Conservation (phyloP, 495 filamentous ascomycete genomes). For the Neurospora sp. region DNA sequence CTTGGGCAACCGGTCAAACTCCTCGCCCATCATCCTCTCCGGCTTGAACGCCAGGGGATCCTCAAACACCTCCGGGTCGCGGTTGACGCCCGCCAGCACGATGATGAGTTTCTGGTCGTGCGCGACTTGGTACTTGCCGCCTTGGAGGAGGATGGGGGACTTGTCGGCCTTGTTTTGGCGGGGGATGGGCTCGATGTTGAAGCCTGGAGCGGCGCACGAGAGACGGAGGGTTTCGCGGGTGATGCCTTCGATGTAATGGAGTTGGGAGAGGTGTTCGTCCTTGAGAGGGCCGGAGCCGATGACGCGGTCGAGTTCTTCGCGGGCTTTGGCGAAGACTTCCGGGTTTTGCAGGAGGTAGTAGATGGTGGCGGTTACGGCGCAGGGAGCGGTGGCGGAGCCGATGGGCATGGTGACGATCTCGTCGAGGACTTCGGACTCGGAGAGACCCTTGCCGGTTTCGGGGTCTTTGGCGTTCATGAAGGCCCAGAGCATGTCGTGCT, state of each 20-base stretch:
- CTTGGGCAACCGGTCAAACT: slow-evolving; percentile 46
- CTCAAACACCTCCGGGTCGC: slow-evolving; percentile 56
- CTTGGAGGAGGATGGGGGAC: slow-evolving; percentile 33
- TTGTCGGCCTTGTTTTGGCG: slow-evolving; percentile 33
- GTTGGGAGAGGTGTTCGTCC: slow-evolving; percentile 45
- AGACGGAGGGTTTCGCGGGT: slow-evolving; percentile 59
- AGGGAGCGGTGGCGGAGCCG: slow-evolving; percentile 35
- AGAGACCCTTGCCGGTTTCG: slow-evolving; percentile 49
- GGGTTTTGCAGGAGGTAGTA: slow-evolving; percentile 55
- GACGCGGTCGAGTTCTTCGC: slow-evolving; percentile 55
- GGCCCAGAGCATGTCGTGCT: slow-evolving; percentile 58
- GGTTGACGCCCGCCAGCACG: slow-evolving; percentile 50
- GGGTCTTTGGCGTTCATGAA: slow-evolving; percentile 56
- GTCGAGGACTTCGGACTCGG: slow-evolving; percentile 50
- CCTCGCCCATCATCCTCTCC: slow-evolving; percentile 55
- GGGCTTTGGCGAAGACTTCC: slow-evolving; percentile 44
- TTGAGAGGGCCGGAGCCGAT: slow-evolving; percentile 42
- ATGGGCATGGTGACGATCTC: slow-evolving; percentile 55
- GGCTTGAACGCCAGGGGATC: slow-evolving; percentile 54
- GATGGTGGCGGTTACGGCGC: slow-evolving; percentile 43
- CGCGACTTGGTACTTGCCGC: slow-evolving; percentile 57
- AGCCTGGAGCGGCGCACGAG: slow-evolving; percentile 53
- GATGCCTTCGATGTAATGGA: slow-evolving; percentile 54
- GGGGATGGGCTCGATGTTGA: slow-evolving; percentile 50
- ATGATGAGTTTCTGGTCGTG: slow-evolving; percentile 51